Evolutionary conservation across 2,329 filamentous ascomycete species (phyloP).

Genomic region (Remersonia thermophila): DNA sequence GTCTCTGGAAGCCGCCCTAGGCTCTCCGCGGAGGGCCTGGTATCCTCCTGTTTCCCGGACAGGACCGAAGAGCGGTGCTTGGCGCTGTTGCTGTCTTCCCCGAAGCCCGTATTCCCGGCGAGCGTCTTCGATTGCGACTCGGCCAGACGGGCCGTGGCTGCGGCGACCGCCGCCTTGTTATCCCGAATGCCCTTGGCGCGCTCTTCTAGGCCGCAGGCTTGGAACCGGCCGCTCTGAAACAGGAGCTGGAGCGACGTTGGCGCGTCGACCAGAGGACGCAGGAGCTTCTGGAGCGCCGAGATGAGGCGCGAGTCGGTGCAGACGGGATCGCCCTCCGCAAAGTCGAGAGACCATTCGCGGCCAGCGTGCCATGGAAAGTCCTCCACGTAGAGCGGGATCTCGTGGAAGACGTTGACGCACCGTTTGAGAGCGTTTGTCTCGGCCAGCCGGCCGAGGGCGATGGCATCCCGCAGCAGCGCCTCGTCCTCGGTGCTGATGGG

Average conservation of each 20-base stretch:
- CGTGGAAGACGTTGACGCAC: conserved; percentile 56
- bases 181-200: conserved; percentile 19
- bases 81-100: conserved; percentile 22
- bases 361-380: conserved; percentile 52
- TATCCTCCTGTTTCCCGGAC: conserved; percentile 6
- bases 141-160: too few relatives aligned
- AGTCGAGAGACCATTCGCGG: conserved; percentile 55
- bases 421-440: conserved; percentile 50
- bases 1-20: too few relatives aligned
- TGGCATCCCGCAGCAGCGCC: conserved; percentile 46
- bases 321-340: conserved; percentile 34
- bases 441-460: conserved; percentile 51
- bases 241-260: conserved; percentile 34
- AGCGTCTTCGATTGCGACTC: conserved; percentile 15
- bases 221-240: conserved; percentile 33
- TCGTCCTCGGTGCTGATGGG: conserved; percentile 50
- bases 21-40: too few relatives aligned
- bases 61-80: conserved; percentile 23
- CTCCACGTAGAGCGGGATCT: conserved; percentile 62
- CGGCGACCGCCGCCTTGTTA: background rate
- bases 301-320: conserved; percentile 40
- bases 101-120: conserved; percentile 33
- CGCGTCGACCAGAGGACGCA: conserved; percentile 33
- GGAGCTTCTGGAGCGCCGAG: conserved; percentile 37
- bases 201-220: conserved; percentile 26